Evolutionary conservation across 2,329 filamentous ascomycete genomes (phyloP), one percentile per base, ranked within the genome.

Genomic region (Emmonsiellopsis sp.): DNA sequence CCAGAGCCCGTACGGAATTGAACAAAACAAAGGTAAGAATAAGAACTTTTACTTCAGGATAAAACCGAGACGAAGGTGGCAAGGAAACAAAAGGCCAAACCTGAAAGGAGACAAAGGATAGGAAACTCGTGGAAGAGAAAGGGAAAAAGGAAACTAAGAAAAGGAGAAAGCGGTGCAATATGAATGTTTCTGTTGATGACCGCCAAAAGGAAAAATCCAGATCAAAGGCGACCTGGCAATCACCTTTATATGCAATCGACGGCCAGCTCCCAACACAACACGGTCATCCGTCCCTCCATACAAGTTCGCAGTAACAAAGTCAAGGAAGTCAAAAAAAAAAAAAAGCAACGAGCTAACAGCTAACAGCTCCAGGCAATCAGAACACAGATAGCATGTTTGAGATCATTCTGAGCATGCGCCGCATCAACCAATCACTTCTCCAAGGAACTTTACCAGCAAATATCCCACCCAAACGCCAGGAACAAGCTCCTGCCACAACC

Each of bases 51-150:
- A 32, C 9, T n/a, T 6, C 14, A 36, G 21, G 5, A 27, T 49
- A 6, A 32, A 7, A 32, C 13, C 6, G 7, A 11, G 7, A 27
- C 14, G 14, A 14, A 3, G 14, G 36, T 17, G 11, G 49, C 39
- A 36, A 45, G 40, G 27, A 14, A 37, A 49, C 13, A 21, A 49
- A 49, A 39, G 36, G 31, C 36, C 11, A 46, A 43, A 39, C 42
- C 10, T 6, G 27, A 51, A 55, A 49, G 43, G 42, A 53, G 55
- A 48, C 36, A 53, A 27, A 27, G 32, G 32, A 44, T 27, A 34
- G 33, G 52, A 51, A 54, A 53, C 52, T 43, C 46, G 46, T 49
- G 39, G 51, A 54, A 40, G 47, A 49, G 44, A 54, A 59, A 50
- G 45, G 50, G 43, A 45, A 53, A 33, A 49, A 57, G 53, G 50